Base-by-base conservation (phyloP, 805 yeast species). In the Yamadazyma tumulicola region DNA sequence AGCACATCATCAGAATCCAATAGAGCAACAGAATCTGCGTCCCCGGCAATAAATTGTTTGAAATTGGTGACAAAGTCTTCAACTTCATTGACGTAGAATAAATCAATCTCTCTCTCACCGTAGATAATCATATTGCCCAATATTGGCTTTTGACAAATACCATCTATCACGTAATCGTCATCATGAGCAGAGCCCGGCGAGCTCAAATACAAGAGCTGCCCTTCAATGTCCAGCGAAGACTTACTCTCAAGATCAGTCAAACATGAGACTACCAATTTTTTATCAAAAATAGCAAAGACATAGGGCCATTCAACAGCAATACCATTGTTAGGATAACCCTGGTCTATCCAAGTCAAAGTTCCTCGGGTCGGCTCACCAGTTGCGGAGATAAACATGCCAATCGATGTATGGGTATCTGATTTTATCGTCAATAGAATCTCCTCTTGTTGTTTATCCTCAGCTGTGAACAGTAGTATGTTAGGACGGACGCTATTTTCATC, bases 281-380 rank as follows among this genome's bases (percentile, higher is more conserved):
- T 29, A 3, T 32, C 36, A 14, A 62, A 61, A 3, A 58, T 17
- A 0, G 66, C 67, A 29, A 64, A 34, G 0, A 52, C 59, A 41
- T 50, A 59, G 0, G 72, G 71, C 70, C 71, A 63, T 19, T 39
- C 45, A 3, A 64, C 46, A 1, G 43, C 55, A 10, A 64, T 35
- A 1, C 68, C 66, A 10, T 53, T 48, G 0, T 49, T 42, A 5
- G 71, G 70, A 30, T 60, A 62, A 3, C 70, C 69, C 4, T 41
- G 32, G 11, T 49, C 57, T 1, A 52, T 37, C 69, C 72, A 65
- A 7, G 64, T 47, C 13, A 67, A 39, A 2, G 71, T 67, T 3
- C 72, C 71, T 37, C 71, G 43, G 1, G 68, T 63, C 3, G 59
- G 69, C 35, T 66, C 69, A 1, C 72, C 72, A 11, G 41, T 29